Base-by-base conservation (phyloP, 768 basidiomycete species). In the Aureoboletus auriporus region DNA sequence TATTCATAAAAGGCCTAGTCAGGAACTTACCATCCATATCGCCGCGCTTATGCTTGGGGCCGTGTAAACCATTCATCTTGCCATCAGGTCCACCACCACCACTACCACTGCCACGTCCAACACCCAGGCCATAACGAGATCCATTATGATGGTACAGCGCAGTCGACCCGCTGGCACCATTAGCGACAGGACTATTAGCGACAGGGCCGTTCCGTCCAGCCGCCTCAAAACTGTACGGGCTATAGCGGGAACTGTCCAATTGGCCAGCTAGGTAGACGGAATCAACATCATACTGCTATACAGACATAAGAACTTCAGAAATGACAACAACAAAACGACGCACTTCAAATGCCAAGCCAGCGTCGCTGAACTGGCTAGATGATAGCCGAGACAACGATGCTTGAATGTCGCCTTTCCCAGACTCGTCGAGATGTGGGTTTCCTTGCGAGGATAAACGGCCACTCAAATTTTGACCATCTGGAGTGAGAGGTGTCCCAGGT, bases 1-100 rank as follows among this genome's bases (percentile, higher is more conserved):
- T 23, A n/a, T 49, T 28, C 6, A 23, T 13, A 34, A 29, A 3
- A 14, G 41, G 34, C 8, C 6, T 4, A 37, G 7, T 13, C 26
- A 35, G 33, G 84, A 79, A 93, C 76, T 91, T 84, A 58, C 93
- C 83, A 66, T 95, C 92, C 61, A 93, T 78, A 59, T 96, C 91
- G 34, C 91, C 91, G 11, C 93, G 80, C 72, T 94, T 95, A 72
- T 94, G 93, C 71, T 95, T 95, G 44, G 92, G 82, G 38, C 93
- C 93, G 60, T 92, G 89, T 39, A 93, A 66, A 17, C 91, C 90
- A 59, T 90, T 91, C 82, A 92, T 89, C 68, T 93, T 93, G 47
- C 80, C 70, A 55, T 89, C 86, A n/a, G 72, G 72, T 39, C 75
- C 74, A 37, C 70, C 61, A 12, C 73, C 71, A 31, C 88, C 20